A percentile compares a stretch with the other conserved stretches of the same genome.
Conservation (phyloP, 352 stramenopile species). For the Peronospora destructor region DNA sequence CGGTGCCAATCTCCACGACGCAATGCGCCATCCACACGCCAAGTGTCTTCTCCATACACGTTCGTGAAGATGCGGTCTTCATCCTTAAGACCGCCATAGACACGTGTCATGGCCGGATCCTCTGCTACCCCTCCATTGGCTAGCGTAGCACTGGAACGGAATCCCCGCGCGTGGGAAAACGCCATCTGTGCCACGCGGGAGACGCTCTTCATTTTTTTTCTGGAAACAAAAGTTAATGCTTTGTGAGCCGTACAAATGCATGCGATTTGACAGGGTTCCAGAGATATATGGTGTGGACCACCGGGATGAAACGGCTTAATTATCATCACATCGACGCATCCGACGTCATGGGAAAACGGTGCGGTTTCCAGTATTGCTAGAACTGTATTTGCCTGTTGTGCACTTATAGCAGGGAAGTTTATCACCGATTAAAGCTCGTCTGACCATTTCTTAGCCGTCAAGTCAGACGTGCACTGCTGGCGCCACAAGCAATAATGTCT, state of each 20-base stretch:
- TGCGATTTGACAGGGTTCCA: conserved; percentile 17
- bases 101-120: conserved; percentile 57
- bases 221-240: conserved; percentile 14
- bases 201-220: conserved; percentile 28
- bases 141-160: conserved; percentile 34
- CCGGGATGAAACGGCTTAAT: too few species aligned
- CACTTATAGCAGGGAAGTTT: too few species aligned
- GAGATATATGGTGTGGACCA: not conserved
- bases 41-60: conserved; percentile 96
- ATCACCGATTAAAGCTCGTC: too few species aligned
- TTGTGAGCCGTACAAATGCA: conserved; percentile 20
- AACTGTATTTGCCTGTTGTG: too few species aligned
- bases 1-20: conserved; percentile 95
- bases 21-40: conserved; percentile 77
- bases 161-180: conserved; percentile 29
- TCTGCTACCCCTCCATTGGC: conserved; percentile 42
- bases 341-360: too few species aligned
- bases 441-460: too few species aligned
- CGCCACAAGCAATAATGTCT: too few species aligned
- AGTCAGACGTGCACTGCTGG: too few species aligned
- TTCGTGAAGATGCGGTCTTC: conserved; percentile 99
- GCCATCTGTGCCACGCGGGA: conserved; percentile 28
- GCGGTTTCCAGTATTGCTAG: too few species aligned
- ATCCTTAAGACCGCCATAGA: conserved; percentile 95
- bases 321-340: too few species aligned